Percentiles rank a stretch among this genome's conserved stretches.
Evolutionary conservation across 371 early-diverging fungal genomes (phyloP).

Genomic region (Parasitella parasitica): DNA sequence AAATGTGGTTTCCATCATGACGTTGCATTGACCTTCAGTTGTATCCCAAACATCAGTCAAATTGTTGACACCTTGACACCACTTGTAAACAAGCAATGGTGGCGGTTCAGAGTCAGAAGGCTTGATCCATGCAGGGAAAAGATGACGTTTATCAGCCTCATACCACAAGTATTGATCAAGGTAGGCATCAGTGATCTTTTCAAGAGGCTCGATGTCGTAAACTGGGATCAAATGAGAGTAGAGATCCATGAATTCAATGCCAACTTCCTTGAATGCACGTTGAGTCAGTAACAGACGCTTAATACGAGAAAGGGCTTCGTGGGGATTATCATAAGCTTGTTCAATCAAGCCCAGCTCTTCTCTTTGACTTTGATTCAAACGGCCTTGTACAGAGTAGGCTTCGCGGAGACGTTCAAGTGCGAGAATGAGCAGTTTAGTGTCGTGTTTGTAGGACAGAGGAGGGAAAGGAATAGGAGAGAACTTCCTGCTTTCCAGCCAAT

Average conservation of each 20-base stretch:
- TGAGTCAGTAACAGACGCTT: constrained; percentile 96
- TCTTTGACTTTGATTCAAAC: constrained; percentile 94
- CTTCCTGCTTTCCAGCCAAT: constrained; percentile 97
- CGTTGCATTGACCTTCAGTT: constrained; percentile 87
- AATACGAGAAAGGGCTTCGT: constrained; percentile 92
- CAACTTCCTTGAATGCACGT: constrained; percentile 98
- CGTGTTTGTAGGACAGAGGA: constrained; percentile 98
- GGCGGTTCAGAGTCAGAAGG: constrained; percentile 98
- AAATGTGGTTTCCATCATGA: constrained; percentile 93
- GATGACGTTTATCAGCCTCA: constrained; percentile 83
- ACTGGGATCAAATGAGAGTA: constrained; percentile 95
- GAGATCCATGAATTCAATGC: constrained; percentile 98
- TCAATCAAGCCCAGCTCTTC: constrained; percentile 98
- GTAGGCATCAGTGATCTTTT: constrained; percentile 99
- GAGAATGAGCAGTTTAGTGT: constrained; percentile 93
- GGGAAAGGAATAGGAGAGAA: constrained; percentile 99
- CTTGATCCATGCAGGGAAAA: constrained; percentile 98
- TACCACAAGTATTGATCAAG: constrained; percentile 99
- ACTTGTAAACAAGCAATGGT: constrained; percentile 95
- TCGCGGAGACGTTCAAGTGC: constrained; percentile 96
- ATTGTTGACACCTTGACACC: constrained; percentile 98
- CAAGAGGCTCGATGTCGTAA: constrained; percentile 96
- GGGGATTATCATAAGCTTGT: constrained; percentile 97
- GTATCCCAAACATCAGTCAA: constrained; percentile 95
- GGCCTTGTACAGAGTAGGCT: constrained; percentile 94